A percentile compares a stretch with the other conserved stretches of the same genome.
phyloP scores from a whole-genome alignment of 1,284 basidiomycete genomes.

The Cryptococcus sp. region DNA sequence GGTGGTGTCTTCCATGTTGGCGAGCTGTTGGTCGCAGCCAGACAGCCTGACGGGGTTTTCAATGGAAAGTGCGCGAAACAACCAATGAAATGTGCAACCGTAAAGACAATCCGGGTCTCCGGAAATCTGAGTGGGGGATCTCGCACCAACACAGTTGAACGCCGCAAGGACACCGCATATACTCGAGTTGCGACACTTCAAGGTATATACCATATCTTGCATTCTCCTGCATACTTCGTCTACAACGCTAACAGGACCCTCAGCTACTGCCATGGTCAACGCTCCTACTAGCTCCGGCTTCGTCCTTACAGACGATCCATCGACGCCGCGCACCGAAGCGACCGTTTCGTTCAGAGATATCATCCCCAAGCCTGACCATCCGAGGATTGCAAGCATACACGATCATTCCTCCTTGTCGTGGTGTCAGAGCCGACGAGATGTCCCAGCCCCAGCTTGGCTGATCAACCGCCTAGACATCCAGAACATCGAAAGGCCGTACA shows the following conservation, averaged over 20 bases:
- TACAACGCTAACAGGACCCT: neutral
- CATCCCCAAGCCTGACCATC: constrained; percentile 41
- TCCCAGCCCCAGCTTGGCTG: constrained; percentile 44
- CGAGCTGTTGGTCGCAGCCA: too few relatives aligned
- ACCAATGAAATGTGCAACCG: too few relatives aligned
- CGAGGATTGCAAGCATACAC: constrained; percentile 41
- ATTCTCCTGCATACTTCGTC: constrained; percentile 1
- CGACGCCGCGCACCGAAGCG: constrained; percentile 38
- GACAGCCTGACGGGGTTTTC: too few relatives aligned
- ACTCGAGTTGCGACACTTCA: too few relatives aligned
- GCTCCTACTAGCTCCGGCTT: constrained; percentile 32
- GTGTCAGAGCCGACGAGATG: constrained; percentile 36
- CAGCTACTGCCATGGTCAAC: neutral
- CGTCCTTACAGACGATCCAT: constrained; percentile 36
- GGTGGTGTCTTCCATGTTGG: too few relatives aligned
- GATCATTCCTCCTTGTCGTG: constrained; percentile 34
- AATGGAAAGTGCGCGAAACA: too few relatives aligned
- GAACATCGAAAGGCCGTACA: constrained; percentile 41
- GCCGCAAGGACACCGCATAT: too few relatives aligned
- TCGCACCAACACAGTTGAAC: too few relatives aligned
- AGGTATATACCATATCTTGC: too few relatives aligned
- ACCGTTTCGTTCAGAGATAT: constrained; percentile 44
- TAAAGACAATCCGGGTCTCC: too few relatives aligned
- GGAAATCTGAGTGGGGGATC: too few relatives aligned
- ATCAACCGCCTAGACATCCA: constrained; percentile 39